Evolutionary conservation across 2,329 filamentous ascomycete species (phyloP), one percentile per base, ranked within the genome.

Genomic region (Ophiostoma tasmaniense): DNA sequence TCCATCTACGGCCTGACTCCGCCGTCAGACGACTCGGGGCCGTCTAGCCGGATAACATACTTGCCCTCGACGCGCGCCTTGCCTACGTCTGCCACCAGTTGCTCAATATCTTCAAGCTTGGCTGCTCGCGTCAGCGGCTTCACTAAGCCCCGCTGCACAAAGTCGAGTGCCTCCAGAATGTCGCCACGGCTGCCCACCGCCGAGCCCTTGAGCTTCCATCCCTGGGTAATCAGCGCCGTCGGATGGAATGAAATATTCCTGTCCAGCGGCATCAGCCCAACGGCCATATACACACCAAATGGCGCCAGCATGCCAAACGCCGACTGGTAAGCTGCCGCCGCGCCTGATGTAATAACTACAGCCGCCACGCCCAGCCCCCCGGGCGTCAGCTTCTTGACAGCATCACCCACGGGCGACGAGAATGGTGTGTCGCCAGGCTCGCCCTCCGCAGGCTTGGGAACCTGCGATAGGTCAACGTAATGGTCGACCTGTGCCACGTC

Each of bases 101-200:
- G 68, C 22, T 73, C 64, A 13, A 77, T 68, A 10, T 74, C 71
- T 25, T 71, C 72, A 3, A 78, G 69, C 64, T 70, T 72, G 7
- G 71, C 75, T 28, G 70, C 67, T 20, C 74, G 71, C 1, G 76
- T 73, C n/a, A 72, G 73, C 6, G 77, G 77, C 65, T 71, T 73
- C 1, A 81, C 79, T 13, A 74, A 55, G 0, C 76, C 74, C 28
- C 76, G 73, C 69, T 73, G 71, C 5, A 78, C 75, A 71, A 81
- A 81, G 10, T 79, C 78, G 1, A 81, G 73, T 0, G 80, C 80
- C 69, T 81, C 80, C 0, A 78, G 68, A 0, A 79, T 79, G 66
- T 81, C 80, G 1, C 72, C 72, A 14, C 78, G 71, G 4, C 78
- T 79, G 0, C 79, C 80, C 0, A 80, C 78, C 8, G 75, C 64